A percentile compares a stretch with the other conserved stretches of the same genome.
phyloP scores from a whole-genome alignment of 306 rosid genomes.

The Carpinus fangiana region DNA sequence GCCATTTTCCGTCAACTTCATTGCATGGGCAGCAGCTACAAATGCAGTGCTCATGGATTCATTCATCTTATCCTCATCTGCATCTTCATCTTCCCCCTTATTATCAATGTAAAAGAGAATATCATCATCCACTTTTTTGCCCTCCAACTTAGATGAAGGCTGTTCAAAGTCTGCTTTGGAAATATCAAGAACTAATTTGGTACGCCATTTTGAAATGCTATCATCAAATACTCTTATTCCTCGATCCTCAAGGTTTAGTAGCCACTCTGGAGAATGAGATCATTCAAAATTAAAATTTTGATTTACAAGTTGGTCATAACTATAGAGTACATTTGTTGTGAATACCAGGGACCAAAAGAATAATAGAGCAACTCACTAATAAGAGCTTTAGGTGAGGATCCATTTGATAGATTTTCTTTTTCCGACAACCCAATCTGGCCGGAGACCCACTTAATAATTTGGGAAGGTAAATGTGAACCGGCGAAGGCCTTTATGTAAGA shows the following conservation, averaged over 20 bases:
- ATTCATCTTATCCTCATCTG: constrained; percentile 33
- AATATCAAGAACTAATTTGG: constrained; percentile 34
- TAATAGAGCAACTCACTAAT: constrained; percentile 44
- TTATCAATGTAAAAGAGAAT: constrained; percentile 60
- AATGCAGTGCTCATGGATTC: constrained; percentile 48
- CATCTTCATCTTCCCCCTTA: constrained; percentile 35
- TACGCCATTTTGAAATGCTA: constrained; percentile 32
- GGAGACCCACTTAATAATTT: constrained; percentile 50
- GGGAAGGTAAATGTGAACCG: constrained; percentile 49
- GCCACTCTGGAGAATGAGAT: constrained; percentile 56
- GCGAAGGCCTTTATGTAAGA: constrained; percentile 60
- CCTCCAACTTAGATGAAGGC: constrained; percentile 32
- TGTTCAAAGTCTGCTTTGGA: constrained; percentile 29
- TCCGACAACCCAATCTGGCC: constrained; percentile 44
- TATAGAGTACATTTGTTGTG: not conserved
- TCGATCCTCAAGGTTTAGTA: constrained; percentile 57
- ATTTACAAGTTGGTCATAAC: constrained; percentile 22
- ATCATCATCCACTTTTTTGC: constrained; percentile 45
- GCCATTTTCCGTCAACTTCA: constrained; percentile 38
- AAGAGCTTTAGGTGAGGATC: constrained; percentile 56
- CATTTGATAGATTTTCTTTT: constrained; percentile 37
- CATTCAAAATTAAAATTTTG: constrained; percentile 20
- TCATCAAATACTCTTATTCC: constrained; percentile 70
- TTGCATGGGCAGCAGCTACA: constrained; percentile 54
- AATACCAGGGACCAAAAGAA: not conserved